Evolutionary conservation across 208 protist genomes (phyloP), one percentile per base, ranked within the genome.

Genomic region (Acanthamoeba lenticulata): DNA sequence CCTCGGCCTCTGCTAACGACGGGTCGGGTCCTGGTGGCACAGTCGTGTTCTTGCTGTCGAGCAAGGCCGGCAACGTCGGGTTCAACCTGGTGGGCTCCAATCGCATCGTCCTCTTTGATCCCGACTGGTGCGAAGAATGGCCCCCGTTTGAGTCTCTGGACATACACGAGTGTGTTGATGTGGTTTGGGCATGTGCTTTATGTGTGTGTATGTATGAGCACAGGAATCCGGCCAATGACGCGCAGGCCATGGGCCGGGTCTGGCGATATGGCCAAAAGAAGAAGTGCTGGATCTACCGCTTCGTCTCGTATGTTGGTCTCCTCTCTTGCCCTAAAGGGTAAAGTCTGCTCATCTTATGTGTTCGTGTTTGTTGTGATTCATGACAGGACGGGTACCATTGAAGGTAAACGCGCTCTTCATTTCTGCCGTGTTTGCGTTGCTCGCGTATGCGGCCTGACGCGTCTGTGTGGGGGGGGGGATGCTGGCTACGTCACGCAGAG

Each of bases 81-180:
- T 96, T 99, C 94, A 99, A 99, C 94, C 98, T 99, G 81, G 99
- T 99, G 92, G 98, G 99, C 55, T 99, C 98, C 36, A 99, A 99
- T 77, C 98, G 99, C 52, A 97, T 99, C 45, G 98, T 99, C 49
- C 95, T 99, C 3, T 97, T 98, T 44, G 99, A 99, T 97, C 97
- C 97, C 27, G 99, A 99, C 95, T 99, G 99, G 98, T 94, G 36
- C 47, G n/a, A n/a, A n/a, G n/a, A n/a, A n/a, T n/a, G n/a, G 90
- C 13, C 2, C n/a, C 27, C 45, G 36, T 49, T 32, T 27, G 19
- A 15, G 52, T 13, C 62, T 11, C 57, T 65, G 27, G 6, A 60
- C 9, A 24, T 65, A 52, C 47, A 19, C 9, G 57, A 32, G 27
- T 29, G 57, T 52, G 6, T 38, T 40, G 27, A 34, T 29, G 6